phyloP scores from a whole-genome alignment of 2,329 filamentous ascomycete genomes.

The Alternaria angustiovoidea region DNA sequence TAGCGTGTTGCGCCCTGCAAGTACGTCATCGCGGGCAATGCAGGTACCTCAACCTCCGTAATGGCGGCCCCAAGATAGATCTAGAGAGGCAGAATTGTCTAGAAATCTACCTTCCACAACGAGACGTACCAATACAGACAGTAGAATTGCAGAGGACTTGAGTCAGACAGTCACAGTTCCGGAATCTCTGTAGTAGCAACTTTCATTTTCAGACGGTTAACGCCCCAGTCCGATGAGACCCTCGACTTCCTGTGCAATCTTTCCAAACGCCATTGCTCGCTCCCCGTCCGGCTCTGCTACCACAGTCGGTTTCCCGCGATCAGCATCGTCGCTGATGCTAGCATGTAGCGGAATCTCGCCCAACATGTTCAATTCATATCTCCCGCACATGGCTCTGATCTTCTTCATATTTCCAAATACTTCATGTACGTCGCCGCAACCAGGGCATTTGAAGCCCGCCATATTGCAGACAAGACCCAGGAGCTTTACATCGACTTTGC shows the following conservation, averaged over 20 bases:
- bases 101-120: too few species aligned
- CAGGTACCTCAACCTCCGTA: too few species aligned
- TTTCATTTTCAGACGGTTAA: neutral
- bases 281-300: conserved; percentile 82
- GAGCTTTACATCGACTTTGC: conserved; percentile 78
- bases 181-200: too few species aligned
- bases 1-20: too few species aligned
- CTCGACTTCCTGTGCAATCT: conserved; percentile 67
- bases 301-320: conserved; percentile 87
- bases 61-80: too few species aligned
- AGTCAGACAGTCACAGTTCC: too few species aligned
- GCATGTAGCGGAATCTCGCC: conserved; percentile 90
- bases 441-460: conserved; percentile 50
- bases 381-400: conserved; percentile 78
- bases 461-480: conserved; percentile 76
- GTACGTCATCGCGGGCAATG: too few species aligned
- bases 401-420: conserved; percentile 69
- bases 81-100: too few species aligned
- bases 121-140: too few species aligned
- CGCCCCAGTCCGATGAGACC: conserved; percentile 25
- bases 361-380: conserved; percentile 79
- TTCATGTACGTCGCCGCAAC: conserved; percentile 59
- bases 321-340: conserved; percentile 85
- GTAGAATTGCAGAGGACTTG: too few species aligned
- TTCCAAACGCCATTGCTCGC: conserved; percentile 74